Percentiles rank a stretch among this genome's conserved stretches.
Conservation (phyloP, 805 yeast species). For the Zygotorulaspora chibaensis region DNA sequence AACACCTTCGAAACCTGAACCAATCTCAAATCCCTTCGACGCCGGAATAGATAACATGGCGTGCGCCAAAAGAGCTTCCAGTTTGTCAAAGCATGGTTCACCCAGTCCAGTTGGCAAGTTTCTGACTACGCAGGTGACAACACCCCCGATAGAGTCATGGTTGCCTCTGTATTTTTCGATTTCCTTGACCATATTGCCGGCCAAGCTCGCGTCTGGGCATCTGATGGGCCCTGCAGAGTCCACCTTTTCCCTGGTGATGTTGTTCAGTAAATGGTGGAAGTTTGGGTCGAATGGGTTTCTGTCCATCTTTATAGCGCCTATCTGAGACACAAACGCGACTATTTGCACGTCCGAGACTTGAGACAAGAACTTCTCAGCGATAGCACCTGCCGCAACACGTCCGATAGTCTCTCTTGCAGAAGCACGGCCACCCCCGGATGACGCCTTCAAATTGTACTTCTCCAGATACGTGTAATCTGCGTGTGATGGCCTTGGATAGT, state of each 20-base stretch:
- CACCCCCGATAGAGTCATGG: slow-evolving; percentile 94
- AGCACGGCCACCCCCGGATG: slow-evolving; percentile 96
- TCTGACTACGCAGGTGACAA: slow-evolving; percentile 94
- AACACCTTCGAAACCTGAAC: slow-evolving; percentile 92
- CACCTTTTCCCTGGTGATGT: slow-evolving; percentile 82
- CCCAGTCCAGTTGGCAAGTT: slow-evolving; percentile 95
- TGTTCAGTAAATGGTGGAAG: slow-evolving; percentile 63
- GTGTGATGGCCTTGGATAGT: slow-evolving; percentile 96
- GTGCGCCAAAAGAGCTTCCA: slow-evolving; percentile 93
- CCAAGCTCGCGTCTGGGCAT: slow-evolving; percentile 76
- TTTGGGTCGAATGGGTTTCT: slow-evolving; percentile 61
- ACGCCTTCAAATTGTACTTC: slow-evolving; percentile 89
- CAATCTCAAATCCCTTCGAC: slow-evolving; percentile 96
- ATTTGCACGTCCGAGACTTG: slow-evolving; percentile 82
- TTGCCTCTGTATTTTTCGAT: slow-evolving; percentile 83
- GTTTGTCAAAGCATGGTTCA: slow-evolving; percentile 95
- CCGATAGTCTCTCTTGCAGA: slow-evolving; percentile 98
- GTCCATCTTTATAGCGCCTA: slow-evolving; percentile 75
- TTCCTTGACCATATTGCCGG: slow-evolving; percentile 76
- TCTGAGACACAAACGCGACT: slow-evolving; percentile 94
- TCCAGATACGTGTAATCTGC: slow-evolving; percentile 91
- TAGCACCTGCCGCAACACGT: slow-evolving; percentile 97
- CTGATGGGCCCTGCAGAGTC: slow-evolving; percentile 87
- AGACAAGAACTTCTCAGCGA: slow-evolving; percentile 85
- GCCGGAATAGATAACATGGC: slow-evolving; percentile 98